Conservation (phyloP, 495 filamentous ascomycete genomes). For the Neurospora terricola region DNA sequence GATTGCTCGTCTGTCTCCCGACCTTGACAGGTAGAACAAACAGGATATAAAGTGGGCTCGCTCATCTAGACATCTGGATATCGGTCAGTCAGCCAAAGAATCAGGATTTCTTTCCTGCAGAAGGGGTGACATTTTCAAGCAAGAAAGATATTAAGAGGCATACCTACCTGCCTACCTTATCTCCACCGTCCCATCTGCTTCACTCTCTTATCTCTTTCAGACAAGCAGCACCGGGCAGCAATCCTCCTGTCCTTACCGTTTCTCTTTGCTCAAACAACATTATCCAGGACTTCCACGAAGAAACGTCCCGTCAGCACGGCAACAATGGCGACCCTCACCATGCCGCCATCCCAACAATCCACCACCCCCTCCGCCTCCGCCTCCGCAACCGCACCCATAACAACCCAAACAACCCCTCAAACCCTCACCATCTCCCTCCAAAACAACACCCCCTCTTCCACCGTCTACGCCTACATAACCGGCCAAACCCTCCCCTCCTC, state of each 20-base stretch:
- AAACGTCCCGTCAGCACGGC: neutral
- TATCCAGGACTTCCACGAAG: neutral
- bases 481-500: slow-evolving; percentile 44
- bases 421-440: slow-evolving; percentile 48
- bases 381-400: slow-evolving; percentile 3
- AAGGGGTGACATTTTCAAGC: neutral
- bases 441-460: slow-evolving; percentile 52
- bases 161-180: neutral
- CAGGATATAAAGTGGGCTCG: neutral
- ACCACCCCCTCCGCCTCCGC: neutral
- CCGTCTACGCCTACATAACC: slow-evolving; percentile 62
- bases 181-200: neutral
- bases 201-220: neutral
- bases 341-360: neutral
- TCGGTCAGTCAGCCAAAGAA: neutral
- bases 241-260: neutral
- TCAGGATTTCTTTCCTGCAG: neutral
- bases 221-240: neutral
- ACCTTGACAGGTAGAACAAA: neutral
- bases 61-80: neutral
- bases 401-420: neutral
- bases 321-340: neutral
- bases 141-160: neutral
- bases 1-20: neutral
- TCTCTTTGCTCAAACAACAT: neutral